Conservation (phyloP, 352 stramenopile genomes). For the Globisporangium nodosum region DNA sequence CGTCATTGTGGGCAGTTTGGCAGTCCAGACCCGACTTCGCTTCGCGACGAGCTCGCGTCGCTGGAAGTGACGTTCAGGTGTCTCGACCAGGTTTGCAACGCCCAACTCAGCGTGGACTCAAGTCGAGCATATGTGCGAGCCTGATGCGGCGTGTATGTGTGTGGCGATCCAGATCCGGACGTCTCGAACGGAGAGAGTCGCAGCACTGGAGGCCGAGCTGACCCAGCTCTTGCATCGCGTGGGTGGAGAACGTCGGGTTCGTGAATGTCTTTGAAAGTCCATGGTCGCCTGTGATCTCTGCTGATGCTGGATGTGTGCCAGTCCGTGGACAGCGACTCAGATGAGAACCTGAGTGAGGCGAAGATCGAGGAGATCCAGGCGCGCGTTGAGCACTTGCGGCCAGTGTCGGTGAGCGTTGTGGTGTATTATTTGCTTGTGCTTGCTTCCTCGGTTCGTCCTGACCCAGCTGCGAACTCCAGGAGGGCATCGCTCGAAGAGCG, state of each 20-base stretch:
- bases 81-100: slow-evolving; percentile 23
- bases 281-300: too few species aligned
- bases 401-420: slow-evolving; percentile 4
- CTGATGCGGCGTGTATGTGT: background rate
- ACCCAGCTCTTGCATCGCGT: background rate
- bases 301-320: background rate
- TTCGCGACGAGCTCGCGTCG: slow-evolving; percentile 26
- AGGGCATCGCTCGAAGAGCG: slow-evolving; percentile 7
- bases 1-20: slow-evolving; percentile 13
- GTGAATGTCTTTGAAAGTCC: background rate
- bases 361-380: slow-evolving; percentile 6
- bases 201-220: slow-evolving; percentile 3
- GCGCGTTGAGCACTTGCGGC: slow-evolving; percentile 4
- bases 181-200: background rate
- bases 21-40: slow-evolving; percentile 3
- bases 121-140: too few species aligned
- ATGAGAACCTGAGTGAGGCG: slow-evolving; percentile 10
- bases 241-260: background rate
- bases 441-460: background rate
- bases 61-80: slow-evolving; percentile 37
- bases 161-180: slow-evolving; percentile 9
- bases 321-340: background rate
- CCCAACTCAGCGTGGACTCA: too few species aligned
- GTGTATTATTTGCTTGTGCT: background rate
- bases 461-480: background rate